Evolutionary conservation across 106 monocot species (phyloP), one percentile per base, ranked within the genome.

Genomic region (Alisma plantagoaquatica): DNA sequence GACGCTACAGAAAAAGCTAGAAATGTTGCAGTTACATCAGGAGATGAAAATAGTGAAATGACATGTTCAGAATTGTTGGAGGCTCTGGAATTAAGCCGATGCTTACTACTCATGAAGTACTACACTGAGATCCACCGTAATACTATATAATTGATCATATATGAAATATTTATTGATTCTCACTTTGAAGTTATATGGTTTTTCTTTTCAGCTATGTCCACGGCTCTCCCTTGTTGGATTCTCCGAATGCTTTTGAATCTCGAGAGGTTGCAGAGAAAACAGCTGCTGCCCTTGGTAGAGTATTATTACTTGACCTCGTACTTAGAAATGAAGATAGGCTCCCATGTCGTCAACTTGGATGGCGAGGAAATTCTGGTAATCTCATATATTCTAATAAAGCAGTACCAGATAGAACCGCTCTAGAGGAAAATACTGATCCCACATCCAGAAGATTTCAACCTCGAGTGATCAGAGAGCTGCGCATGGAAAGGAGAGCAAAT

Each of bases 301-400:
- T 98, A 8, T 70, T 98, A 23, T 60, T 89, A 52, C 47, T 98
- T 43, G 89, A 98, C 22, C 85, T 98, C 38, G 65, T 98, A n/a
- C 64, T 98, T 8, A 60, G 96, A 26, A 98, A 98, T 54, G 96
- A 98, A 64, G 96, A 98, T 33, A 71, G 96, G 38, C 84, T 89
- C 12, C 78, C 81, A 49, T 98, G 78, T 61, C 75, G 65, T 33
- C 75, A 76, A 35, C 89, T 89, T 31, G 77, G 89, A 6, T 98
- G 89, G 96, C 96, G 96, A 43, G 96, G 96, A n/a, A 98, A 98
- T 59, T 53, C 53, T 33, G 84, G 72, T 60, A 98, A 98, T 60
- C 49, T 98, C 27, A 43, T 98, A 35, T 61, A 74, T 71, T 23
- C 54, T 23, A 68, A 70, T 31, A 23, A 74, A 46, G 51, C 64